Evolutionary conservation across 2,329 filamentous ascomycete species (phyloP), one percentile per base, ranked within the genome.

Genomic region (Neoscytalidium dimidiatum): DNA sequence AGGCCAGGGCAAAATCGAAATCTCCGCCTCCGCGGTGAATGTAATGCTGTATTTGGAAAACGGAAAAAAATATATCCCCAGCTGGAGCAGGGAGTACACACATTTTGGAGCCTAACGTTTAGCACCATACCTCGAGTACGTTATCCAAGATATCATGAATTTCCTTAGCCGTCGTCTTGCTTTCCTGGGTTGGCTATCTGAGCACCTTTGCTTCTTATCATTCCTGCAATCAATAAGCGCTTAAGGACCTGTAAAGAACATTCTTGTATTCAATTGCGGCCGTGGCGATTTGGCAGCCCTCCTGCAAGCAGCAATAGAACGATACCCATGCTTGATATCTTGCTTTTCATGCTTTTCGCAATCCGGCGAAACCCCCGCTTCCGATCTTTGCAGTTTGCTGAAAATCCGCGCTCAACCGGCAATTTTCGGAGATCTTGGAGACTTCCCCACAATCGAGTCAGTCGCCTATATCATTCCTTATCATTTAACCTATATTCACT

Each of bases 21-120:
- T 64, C 61, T n/a, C 49, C 49, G 49, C 48, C 61, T 11, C 61
- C 61, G 26, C 49, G 48, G 17, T 35, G 49, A 56, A 29, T 5
- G n/a, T 14, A 17, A 17, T 17, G 38, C 4, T 4, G 14, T 19
- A 13, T 41, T 14, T 17, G 7, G 14, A 17, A 41, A 41, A 41
- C 6, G 38, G 3, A 11, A 41, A 41, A 14, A 41, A 14, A 13
- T 41, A 13, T 9, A 9, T 17, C 38, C 38, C 8, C 38, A 41
- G n/a, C 14, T 17, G 4, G 38, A 4, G 38, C n/a, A 41, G 14
- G 38, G 38, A 41, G 9, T 17, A 41, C 13, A 17, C 38, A 11
- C 38, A 41, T 41, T 41, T 14, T 4, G 38, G 4, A 17, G 4
- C 38, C n/a, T 41, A 17, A 41, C 38, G 38, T 13, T 17, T 17